phyloP scores from a whole-genome alignment of 257 asterid species.

The Gynochthodes officinalis region DNA sequence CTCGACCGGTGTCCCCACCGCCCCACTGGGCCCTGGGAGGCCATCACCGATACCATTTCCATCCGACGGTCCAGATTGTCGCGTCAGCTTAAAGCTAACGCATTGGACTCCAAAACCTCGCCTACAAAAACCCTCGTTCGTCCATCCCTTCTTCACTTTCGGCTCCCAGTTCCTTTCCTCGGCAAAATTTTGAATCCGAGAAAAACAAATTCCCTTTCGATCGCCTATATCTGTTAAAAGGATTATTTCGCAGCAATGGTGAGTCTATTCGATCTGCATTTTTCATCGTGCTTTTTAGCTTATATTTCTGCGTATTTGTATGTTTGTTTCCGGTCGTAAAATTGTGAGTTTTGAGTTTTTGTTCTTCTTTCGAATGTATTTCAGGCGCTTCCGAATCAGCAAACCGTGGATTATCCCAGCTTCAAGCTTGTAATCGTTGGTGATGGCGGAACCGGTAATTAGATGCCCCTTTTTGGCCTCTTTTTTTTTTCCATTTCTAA shows the following conservation, averaged over 20 bases:
- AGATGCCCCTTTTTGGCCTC: background rate
- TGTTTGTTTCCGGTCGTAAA: background rate
- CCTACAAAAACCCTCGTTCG: constrained; percentile 32
- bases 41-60: background rate
- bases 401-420: constrained; percentile 77
- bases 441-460: constrained; percentile 81
- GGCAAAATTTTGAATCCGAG: no score
- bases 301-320: background rate
- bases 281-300: background rate
- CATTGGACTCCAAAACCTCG: constrained; percentile 14
- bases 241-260: background rate
- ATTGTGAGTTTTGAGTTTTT: background rate
- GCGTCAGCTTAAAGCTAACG: constrained; percentile 55
- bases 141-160: constrained; percentile 19
- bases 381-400: constrained; percentile 70
- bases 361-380: background rate
- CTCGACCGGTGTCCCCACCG: constrained; percentile 11
- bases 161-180: background rate
- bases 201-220: background rate
- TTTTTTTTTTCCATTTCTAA: background rate
- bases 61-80: constrained; percentile 54
- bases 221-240: background rate
- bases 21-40: background rate
- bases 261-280: background rate
- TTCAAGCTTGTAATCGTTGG: constrained; percentile 90